Base-by-base conservation (phyloP, 139 green algal genomes). In the Marvania coccoides region DNA sequence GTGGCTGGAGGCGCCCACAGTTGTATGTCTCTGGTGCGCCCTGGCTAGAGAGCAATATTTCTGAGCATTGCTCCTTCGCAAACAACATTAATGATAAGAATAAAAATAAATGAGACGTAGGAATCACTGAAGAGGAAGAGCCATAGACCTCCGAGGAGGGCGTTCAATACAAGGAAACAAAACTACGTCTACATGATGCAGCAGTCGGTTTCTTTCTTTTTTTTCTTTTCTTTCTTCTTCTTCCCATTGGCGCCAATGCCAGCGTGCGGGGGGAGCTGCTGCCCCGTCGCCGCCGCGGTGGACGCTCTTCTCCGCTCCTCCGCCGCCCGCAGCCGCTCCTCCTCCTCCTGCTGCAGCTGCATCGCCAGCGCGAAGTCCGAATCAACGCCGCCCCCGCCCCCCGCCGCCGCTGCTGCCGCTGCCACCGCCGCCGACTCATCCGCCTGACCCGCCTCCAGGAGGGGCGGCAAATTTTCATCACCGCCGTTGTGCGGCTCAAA, bases 341-440 rank as follows among this genome's bases (percentile, higher is more conserved):
- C 56, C 47, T 80, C 73, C 57, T 92, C 74, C 63, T 91, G 51
- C 62, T 96, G 90, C 67, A 96, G 75, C 72, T 90, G 80, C 66
- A 96, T 56, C 6, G 90, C 90, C 47, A 94, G 59, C 28, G 86
- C 90, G 66, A 90, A 75, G 74, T 96, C 90, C 0, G 85, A 79
- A 54, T 94, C 84, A 61, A 35, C 66, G 47, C 15, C 39, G 53
- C 35, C 40, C 42, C 69, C 12, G 36, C 58, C 4, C 47, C 57
- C 66, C 47, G 61, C 65, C 30, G 46, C 51, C 29, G 58, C 67
- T 38, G 70, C 69, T 38, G 70, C 67, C 33, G 65, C 62, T 10
- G 56, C 58, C 4, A 58, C 64, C 36, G 57, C 72, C 5, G 55
- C 70, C 29, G 38, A 48, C 33, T 67, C 66, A 0, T 47, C 69